Base-by-base conservation (phyloP, 371 early-diverging fungal species). In the Apophysomyces trapeziformis region DNA sequence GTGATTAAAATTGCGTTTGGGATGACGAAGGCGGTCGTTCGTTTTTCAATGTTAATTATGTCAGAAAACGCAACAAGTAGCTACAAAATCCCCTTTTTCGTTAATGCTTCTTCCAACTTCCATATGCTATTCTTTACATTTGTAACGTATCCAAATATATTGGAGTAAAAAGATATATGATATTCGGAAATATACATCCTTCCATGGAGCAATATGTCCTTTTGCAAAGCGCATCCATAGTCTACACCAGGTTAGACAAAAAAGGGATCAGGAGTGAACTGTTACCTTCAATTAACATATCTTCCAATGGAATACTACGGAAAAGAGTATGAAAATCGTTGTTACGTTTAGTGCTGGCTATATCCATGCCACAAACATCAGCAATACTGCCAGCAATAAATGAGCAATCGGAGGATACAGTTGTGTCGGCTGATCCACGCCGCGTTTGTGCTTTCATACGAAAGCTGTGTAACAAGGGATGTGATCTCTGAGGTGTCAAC, bases 81-180 rank as follows among this genome's bases (percentile, higher is more conserved):
- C 86, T 88, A 64, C 13, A 13, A 13, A n/a, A 18, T n/a, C 16
- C 6, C 9, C 16, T 4, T 45, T 45, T 45, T 45, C 2, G 16
- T n/a, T 45, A 13, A 6, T 4, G 13, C 13, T n/a, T 13, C 46
- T 6, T 43, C 16, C 13, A n/a, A 45, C 46, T 4, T 43, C 46
- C 13, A 4, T n/a, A 45, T 6, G 46, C 13, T 5, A 7, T 13
- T 36, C 39, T 74, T 76, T 84, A 92, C 90, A 65, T 90, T 91
- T 9, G 93, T 96, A 21, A 97, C 90, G 90, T 95, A 97, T 26
- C 98, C 97, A 78, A 97, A 92, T 65, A 97, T 96, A 72, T 95
- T 96, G 64, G 97, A 91, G 71, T 97, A 89, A 69, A 98, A 98
- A 76, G 96, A 95, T 11, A 97, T 80, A 61, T 92, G 87, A 72